Percentiles rank a stretch among this genome's conserved stretches.
Evolutionary conservation across 768 basidiomycete genomes (phyloP).

Genomic region (Leccinum arenicola): DNA sequence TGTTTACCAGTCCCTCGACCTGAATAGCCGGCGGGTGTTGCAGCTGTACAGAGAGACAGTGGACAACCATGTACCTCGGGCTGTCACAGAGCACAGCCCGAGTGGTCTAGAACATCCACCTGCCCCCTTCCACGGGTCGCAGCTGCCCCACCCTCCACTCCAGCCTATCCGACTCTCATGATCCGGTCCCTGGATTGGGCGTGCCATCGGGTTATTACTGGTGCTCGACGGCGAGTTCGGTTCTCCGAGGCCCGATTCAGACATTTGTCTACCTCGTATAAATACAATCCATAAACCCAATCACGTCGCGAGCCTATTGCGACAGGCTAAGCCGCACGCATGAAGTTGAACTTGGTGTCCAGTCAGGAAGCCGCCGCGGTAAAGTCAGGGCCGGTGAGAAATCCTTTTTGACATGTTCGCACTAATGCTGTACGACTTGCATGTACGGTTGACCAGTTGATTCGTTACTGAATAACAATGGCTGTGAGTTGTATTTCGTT

Average conservation of each 20-base stretch:
- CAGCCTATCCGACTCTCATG: background rate
- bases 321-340: background rate
- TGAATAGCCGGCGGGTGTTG: background rate
- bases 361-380: background rate
- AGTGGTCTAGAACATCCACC: background rate
- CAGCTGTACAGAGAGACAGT: background rate
- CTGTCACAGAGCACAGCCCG: background rate
- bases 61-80: background rate
- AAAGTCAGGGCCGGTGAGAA: background rate
- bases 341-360: background rate
- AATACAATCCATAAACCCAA: background rate
- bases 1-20: background rate
- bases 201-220: background rate
- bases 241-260: background rate
- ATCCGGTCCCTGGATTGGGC: background rate
- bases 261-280: background rate
- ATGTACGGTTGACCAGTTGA: background rate
- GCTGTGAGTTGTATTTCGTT: background rate
- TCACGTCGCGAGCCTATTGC: background rate
- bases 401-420: background rate
- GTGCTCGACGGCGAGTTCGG: background rate
- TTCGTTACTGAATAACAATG: background rate
- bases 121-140: background rate
- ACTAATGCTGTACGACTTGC: background rate
- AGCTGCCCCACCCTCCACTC: background rate